Base-by-base conservation (phyloP, 73 alveolate species). In the Stentor roeselii region DNA sequence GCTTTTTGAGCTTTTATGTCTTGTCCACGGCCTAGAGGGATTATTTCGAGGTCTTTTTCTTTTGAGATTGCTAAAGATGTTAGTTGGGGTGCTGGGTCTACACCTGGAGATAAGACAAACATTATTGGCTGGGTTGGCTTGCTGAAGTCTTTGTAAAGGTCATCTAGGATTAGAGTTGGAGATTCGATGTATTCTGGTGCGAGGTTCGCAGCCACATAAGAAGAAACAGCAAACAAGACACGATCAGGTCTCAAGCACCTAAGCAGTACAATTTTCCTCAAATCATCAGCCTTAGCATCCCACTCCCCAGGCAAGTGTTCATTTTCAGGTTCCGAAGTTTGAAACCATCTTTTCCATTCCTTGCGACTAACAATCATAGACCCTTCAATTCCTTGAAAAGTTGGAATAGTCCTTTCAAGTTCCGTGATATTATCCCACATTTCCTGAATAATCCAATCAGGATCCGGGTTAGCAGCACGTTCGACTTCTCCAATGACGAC, bases 281-380 rank as follows among this genome's bases (percentile, higher is more conserved):
- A 95, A 90, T 93, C 98, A 80, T 95, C 97, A 21, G 60, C 85
- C 34, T 1, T 60, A n/a, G 87, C 94, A 76, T 98, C 99, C 99
- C 99, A 98, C 90, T 98, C 99, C 35, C 99, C 99, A 3, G 99
- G 99, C 67, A 98, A 90, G 78, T 91, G 90, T 36, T 94, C 93
- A 38, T 82, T 89, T 91, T 98, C 99, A 14, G 99, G 99, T 60
- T 93, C 97, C 3, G 97, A 88, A 41, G 94, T 88, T 89, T 93
- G 95, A 88, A 93, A 98, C 99, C 99, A 97, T 85, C 98, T 98
- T 78, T 96, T 94, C 99, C 99, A 97, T 83, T 98, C 99, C 76
- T 97, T 97, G 86, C 97, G 94, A 74, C 97, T 95, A 41, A 92
- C 98, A 61, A 98, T 89, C 80, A 96, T 89, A 27, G 98, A 95